Percentiles rank a stretch among this genome's conserved stretches.
These are phyloP conservation scores for Globisporangium paddicum DNA, from an alignment of 352 stramenopile genomes.

Conservation along the genomic window DNA sequence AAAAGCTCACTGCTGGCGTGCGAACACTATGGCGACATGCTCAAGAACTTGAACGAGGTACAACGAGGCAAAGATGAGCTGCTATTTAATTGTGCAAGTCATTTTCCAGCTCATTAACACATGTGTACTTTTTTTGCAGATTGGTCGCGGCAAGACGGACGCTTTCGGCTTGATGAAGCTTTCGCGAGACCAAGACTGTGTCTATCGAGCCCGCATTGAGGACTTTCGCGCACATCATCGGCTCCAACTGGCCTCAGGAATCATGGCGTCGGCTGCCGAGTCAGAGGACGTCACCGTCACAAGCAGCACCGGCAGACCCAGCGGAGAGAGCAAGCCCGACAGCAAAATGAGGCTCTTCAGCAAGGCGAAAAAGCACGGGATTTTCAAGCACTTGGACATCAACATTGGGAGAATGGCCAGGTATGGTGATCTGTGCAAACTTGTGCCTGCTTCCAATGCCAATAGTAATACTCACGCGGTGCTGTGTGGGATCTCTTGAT, in stretches of 20 bases:
- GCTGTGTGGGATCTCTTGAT: constrained; percentile 2
- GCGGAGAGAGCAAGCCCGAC: constrained; percentile 39
- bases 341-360: constrained; percentile 51
- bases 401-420: constrained; percentile 38
- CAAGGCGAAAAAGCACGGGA: constrained; percentile 50
- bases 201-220: constrained; percentile 67
- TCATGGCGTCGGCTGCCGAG: constrained; percentile 67
- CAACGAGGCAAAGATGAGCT: not conserved
- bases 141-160: constrained; percentile 50
- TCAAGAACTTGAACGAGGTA: constrained; percentile 80
- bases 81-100: too few species aligned
- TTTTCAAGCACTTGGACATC: constrained; percentile 59
- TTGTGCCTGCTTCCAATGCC: too few species aligned
- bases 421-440: constrained; percentile 17
- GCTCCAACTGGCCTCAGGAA: constrained; percentile 71
- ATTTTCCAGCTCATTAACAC: not conserved
- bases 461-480: too few species aligned
- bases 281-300: constrained; percentile 24
- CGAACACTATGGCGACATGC: constrained; percentile 72
- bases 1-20: constrained; percentile 51
- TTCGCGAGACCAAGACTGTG: constrained; percentile 57
- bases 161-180: constrained; percentile 41
- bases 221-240: constrained; percentile 83
- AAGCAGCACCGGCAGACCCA: constrained; percentile 26
- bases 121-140: constrained; percentile 20